Evolutionary conservation across 2,329 filamentous ascomycete genomes (phyloP), one percentile per base, ranked within the genome.

Genomic region (Penicillium nordicum): DNA sequence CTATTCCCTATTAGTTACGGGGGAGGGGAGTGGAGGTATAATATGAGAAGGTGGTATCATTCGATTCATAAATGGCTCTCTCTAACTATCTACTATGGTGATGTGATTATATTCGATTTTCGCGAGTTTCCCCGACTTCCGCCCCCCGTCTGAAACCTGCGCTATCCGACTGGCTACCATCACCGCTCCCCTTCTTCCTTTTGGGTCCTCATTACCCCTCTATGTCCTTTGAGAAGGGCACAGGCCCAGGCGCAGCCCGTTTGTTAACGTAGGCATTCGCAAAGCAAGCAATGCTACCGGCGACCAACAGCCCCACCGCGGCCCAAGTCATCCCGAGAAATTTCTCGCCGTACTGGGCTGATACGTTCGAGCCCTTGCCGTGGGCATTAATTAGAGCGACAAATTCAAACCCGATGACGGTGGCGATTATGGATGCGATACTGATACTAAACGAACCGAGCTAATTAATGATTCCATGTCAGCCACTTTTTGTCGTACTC

Each of bases 351-450:
- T 75, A 77, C 23, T 74, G 69, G 45, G 80, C 82, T 18, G 73
- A 70, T 10, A 85, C 69, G 0, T 81, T 79, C 27, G 83, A 74
- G 0, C 74, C 67, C 16, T 78, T 70, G 5, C 82, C 82, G 52
- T 83, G 77, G 29, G 80, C 68, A 59, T 84, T 85, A 59, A 87
- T 78, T 0, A 81, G 65, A 18, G 79, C 63, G 2, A 77, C 71
- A 4, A 79, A 82, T 69, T 85, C 83, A 53, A 80, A 76, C 11
- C 80, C 78, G 5, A 86, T 71, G 18, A 88, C 87, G 0, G 83
- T 88, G 27, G 86, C 83, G 25, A 92, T 87, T 63, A 90, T 90
- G 21, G 88, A 92, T 46, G 88, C 86, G 50, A 87, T 85, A 4
- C 88, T 88, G 65, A 88, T 80, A 12, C 85, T 74, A 7, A 84